phyloP scores from a whole-genome alignment of 306 rosid genomes.

The Castanospermum australe region DNA sequence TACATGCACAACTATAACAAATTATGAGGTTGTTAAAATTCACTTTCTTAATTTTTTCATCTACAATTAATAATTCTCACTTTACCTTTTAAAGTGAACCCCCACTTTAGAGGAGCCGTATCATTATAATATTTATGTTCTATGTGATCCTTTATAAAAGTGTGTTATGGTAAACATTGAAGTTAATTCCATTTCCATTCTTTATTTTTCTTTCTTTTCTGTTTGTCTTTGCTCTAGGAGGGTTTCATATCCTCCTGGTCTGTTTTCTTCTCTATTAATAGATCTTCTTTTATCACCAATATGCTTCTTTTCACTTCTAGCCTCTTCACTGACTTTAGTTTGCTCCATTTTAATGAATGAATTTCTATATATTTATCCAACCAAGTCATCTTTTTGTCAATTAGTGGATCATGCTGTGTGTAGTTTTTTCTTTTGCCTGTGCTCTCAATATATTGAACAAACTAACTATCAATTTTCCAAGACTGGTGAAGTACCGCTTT shows the following conservation, averaged over 20 bases:
- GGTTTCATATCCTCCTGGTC: background rate
- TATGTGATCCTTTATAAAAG: background rate
- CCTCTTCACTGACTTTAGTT: background rate
- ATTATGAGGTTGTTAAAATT: too few species aligned
- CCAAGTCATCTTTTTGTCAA: background rate
- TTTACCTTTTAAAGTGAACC: too few species aligned
- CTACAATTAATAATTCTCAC: too few species aligned
- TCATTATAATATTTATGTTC: background rate
- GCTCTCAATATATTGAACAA: background rate
- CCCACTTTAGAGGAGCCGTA: too few species aligned
- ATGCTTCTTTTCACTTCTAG: background rate
- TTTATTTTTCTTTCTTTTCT: background rate
- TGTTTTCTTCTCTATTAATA: background rate
- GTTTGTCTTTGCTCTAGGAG: background rate
- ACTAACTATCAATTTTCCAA: background rate
- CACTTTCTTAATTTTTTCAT: too few species aligned
- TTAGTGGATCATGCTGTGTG: background rate
- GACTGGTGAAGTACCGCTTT: background rate
- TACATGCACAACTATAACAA: too few species aligned
- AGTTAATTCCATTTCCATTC: background rate
- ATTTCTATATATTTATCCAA: background rate
- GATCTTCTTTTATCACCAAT: conserved; percentile 1
- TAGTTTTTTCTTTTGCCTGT: background rate
- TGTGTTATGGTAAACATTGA: background rate
- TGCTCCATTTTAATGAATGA: background rate